Evolutionary conservation across 2,329 filamentous ascomycete genomes (phyloP).

Genomic region (Daldinia eschscholtzii): DNA sequence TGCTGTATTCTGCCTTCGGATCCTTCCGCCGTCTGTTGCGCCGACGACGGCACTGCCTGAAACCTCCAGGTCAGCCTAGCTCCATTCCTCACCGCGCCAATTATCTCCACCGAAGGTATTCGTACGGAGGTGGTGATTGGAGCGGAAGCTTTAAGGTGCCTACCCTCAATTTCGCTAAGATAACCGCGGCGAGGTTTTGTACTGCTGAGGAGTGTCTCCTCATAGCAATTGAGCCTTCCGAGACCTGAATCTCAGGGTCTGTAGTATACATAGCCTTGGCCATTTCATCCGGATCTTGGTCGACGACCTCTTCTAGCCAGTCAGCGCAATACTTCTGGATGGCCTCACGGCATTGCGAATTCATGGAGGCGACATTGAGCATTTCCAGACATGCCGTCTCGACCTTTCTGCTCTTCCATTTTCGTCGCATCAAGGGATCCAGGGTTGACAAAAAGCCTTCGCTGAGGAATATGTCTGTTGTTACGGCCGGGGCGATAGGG

Average conservation of each 20-base stretch:
- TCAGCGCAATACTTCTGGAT: constrained; percentile 86
- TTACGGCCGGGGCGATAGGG: constrained; percentile 82
- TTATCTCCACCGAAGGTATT: constrained; percentile 49
- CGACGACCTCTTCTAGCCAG: constrained; percentile 88
- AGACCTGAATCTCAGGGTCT: constrained; percentile 70
- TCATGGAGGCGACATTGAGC: constrained; percentile 91
- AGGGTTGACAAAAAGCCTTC: constrained; percentile 87
- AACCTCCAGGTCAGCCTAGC: constrained; percentile 52
- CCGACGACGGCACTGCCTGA: constrained; percentile 67
- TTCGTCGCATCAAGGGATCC: constrained; percentile 80
- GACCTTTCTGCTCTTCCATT: constrained; percentile 86
- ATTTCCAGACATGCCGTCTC: constrained; percentile 90
- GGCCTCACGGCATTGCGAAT: constrained; percentile 82
- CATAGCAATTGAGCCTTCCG: constrained; percentile 70
- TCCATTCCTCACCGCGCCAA: constrained; percentile 37
- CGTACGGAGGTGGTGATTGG: constrained; percentile 41
- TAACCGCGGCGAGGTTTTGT: constrained; percentile 76
- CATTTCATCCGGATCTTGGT: constrained; percentile 73
- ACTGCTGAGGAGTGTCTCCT: constrained; percentile 71
- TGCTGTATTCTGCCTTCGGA: constrained; percentile 61
- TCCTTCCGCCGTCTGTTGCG: constrained; percentile 55
- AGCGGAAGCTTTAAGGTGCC: constrained; percentile 56
- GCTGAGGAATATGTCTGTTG: constrained; percentile 83
- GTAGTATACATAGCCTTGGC: constrained; percentile 62
- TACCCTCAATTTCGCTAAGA: constrained; percentile 79